Base-by-base conservation (phyloP, 2,329 filamentous ascomycete genomes). In the Aureobasidium uvarum region DNA sequence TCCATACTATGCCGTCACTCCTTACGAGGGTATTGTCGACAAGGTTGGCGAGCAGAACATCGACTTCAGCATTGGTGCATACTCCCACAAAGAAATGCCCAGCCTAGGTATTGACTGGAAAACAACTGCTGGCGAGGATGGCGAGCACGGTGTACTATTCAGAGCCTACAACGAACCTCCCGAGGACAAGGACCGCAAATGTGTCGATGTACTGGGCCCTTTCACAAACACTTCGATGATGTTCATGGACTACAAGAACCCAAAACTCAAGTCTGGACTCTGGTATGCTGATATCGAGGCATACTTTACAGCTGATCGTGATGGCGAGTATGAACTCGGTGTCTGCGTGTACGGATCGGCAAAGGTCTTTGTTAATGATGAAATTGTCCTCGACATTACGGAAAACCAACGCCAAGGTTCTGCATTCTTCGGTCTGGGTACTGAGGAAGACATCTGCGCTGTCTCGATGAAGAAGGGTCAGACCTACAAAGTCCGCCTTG, bases 331-430 rank as follows among this genome's bases (percentile, higher is more conserved):
- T 73, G 86, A 89, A 71, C 84, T 90, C 65, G 84, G 86, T n/a
- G 78, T 89, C 31, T 84, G 85, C 5, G 87, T 89, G 8, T 83
- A 83, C 50, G 88, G 88, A 31, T 87, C 85, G 0, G 87, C 86
- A n/a, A 85, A 84, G 69, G 79, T 89, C 13, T 87, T 83, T 69
- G 81, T 89, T 64, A 63, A 67, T 18, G 84, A 90, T 68, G 77
- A 86, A 66, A 76, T 88, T 2, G 79, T 89, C 36, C 83, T 90
- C 23, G 86, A 89, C 75, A 89, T 90, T 71, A 81, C 69, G 45
- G 74, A 83, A 20, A 87, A 85, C 56, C 84, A 86, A 66, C 78
- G 74, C 54, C 81, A 84, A 28, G 86, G 87, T 13, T 84, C 86
- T 52, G 83, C 84, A 4, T 90, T 90, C 79, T 87, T 89, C 67